Evolutionary conservation across 106 monocot species (phyloP).

Genomic region (Alisma plantagoaquatica): DNA sequence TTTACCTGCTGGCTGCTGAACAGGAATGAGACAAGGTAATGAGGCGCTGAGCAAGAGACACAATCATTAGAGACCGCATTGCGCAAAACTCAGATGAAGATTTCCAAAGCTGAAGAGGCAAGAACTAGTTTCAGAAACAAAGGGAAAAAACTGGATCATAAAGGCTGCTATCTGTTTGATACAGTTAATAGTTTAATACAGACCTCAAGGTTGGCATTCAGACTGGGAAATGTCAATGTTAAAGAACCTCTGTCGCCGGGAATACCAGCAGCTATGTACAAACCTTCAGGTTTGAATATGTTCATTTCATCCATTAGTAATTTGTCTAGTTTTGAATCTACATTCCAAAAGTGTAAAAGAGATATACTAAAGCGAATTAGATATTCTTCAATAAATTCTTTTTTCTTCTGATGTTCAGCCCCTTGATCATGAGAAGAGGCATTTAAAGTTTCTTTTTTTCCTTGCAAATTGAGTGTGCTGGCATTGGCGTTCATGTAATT

Average conservation of each 20-base stretch:
- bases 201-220: conserved; percentile 70
- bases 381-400: conserved; percentile 43
- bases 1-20: conserved; percentile 66
- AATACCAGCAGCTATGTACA: conserved; percentile 52
- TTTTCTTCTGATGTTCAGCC: conserved; percentile 18
- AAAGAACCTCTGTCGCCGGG: conserved; percentile 78
- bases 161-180: neutral
- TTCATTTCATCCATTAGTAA: conserved; percentile 71
- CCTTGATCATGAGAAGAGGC: conserved; percentile 13
- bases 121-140: neutral
- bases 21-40: conserved; percentile 65
- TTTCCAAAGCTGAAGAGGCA: conserved; percentile 85
- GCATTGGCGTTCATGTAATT: conserved; percentile 11
- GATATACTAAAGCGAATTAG: conserved; percentile 74
- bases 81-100: conserved; percentile 88
- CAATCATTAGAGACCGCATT: conserved; percentile 86
- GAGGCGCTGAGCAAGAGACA: conserved; percentile 90
- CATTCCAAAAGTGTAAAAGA: conserved; percentile 88
- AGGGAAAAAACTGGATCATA: too few species aligned
- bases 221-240: conserved; percentile 76
- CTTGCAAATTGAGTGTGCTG: conserved; percentile 12
- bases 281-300: conserved; percentile 56
- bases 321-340: conserved; percentile 71
- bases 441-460: conserved; percentile 6
- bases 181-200: conserved; percentile 3